These are phyloP conservation scores for Zygosaccharomyces pseudobailii DNA, from an alignment of 1,139 yeast genomes.

Conservation along the genomic window DNA sequence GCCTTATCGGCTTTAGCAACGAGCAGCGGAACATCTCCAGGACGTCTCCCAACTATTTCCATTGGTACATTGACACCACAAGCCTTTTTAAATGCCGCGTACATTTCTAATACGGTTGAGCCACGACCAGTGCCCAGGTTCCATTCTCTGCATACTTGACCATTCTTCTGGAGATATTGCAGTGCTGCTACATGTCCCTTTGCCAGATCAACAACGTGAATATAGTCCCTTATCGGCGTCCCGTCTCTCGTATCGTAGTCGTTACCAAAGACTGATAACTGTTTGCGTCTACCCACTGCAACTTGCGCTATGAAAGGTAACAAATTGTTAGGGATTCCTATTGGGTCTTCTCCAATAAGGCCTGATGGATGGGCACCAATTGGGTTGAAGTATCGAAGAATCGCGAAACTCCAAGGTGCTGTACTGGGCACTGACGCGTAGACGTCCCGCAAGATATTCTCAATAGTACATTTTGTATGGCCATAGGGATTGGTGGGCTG, in stretches of 20 bases:
- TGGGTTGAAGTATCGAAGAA: slow-evolving; percentile 74
- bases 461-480: slow-evolving; percentile 62
- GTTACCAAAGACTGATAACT: slow-evolving; percentile 59
- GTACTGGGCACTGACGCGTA: slow-evolving; percentile 39
- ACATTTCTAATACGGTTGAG: slow-evolving; percentile 69
- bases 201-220: slow-evolving; percentile 81
- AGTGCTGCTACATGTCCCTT: slow-evolving; percentile 73
- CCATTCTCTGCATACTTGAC: slow-evolving; percentile 70
- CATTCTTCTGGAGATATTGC: slow-evolving; percentile 43
- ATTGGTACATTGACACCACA: slow-evolving; percentile 65
- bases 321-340: slow-evolving; percentile 71
- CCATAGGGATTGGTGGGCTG: slow-evolving; percentile 81
- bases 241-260: slow-evolving; percentile 72
- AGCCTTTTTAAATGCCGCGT: slow-evolving; percentile 60
- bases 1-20: slow-evolving; percentile 73
- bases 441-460: slow-evolving; percentile 56
- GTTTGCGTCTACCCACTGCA: slow-evolving; percentile 67
- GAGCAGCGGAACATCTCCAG: slow-evolving; percentile 74
- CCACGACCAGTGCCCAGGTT: slow-evolving; percentile 81
- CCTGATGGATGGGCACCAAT: slow-evolving; percentile 87
- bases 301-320: slow-evolving; percentile 75
- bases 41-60: slow-evolving; percentile 61
- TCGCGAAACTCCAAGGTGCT: slow-evolving; percentile 54
- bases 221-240: slow-evolving; percentile 77
- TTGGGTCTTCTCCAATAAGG: slow-evolving; percentile 72